Evolutionary conservation across 345 rosid genomes (phyloP), one percentile per base, ranked within the genome.

Genomic region (Excoecaria cochinchinensis): DNA sequence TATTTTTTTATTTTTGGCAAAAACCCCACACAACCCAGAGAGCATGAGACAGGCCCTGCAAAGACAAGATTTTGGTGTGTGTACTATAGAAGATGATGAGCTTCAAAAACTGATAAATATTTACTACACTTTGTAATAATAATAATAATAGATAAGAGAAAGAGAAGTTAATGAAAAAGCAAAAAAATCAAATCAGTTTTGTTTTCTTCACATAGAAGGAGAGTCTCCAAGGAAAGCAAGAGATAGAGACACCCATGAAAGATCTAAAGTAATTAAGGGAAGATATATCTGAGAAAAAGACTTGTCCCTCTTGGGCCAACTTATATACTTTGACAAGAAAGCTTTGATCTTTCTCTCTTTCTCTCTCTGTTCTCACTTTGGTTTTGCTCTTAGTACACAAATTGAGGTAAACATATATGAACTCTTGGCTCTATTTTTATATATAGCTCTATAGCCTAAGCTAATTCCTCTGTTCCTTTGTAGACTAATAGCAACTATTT

Each of bases 131-230:
- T 17, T 76, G 56, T 48, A 42, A 76, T 77, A 44, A 5, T 44
- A 44, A 82, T 75, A 70, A 36, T 74, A 73, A 77, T 71, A 77
- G 25, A 60, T 11, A 74, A 79, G 78, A 67, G 69, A 39, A 13
- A 39, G 59, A 11, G 69, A 52, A 4, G 21, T 31, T 31, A 15
- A 60, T 21, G 36, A 59, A n/a, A 48, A 51, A 38, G 62, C 46
- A 53, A 36, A 44, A 46, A 48, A 24, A 73, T 61, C 75, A 79
- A 81, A 83, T 85, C 83, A 72, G 71, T 73, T 73, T 80, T 91
- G 85, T 87, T 92, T 76, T 86, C 99, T 91, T 91, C 90, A 66
- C 75, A 84, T 78, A 78, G 82, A 89, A 92, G 96, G 77, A 89
- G 85, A 21, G 72, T 31, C 31, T 31, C 31, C 31, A 55, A 56